Base-by-base conservation (phyloP, 805 yeast genomes). In the Teunomyces atbi region DNA sequence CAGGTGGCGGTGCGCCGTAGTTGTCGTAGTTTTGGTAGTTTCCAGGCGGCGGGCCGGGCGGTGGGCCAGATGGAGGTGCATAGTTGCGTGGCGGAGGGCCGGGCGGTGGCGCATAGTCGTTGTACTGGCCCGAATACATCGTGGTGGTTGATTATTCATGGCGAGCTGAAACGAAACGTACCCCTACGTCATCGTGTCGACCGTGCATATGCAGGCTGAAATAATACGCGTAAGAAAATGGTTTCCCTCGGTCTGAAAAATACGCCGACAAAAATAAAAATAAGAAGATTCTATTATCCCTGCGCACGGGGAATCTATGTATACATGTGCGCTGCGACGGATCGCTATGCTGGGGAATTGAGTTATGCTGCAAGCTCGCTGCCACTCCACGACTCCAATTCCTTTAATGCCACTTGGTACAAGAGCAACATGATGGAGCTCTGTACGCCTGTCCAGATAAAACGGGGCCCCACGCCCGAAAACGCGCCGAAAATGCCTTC, bases 381-480 rank as follows among this genome's bases (percentile, higher is more conserved):
- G 18, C 35, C 28, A 26, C 30, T 27, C 19, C 20, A 36, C 12
- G 51, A 46, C 42, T 76, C 80, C 42, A 85, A 66, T 26, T 73
- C 66, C 55, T 81, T 81, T 57, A 92, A 69, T 3, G 92, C 76
- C 36, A 82, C 71, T 64, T 94, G 99, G 66, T 94, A 94, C 33
- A 91, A 71, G 52, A 92, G 71, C 45, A 94, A 74, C 98, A 94
- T 92, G 41, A 94, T 85, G 54, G 96, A 87, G 64, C 96, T 88
- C 65, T 94, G 99, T 15, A 91, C 73, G 52, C 96, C 87, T 0
- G 98, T 92, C 99, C 99, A 94, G 4, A 94, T 85, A 54, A 90
- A 83, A 52, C 99, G 76, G 1, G 99, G 99, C 0, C 97, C 97
- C 5, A 94, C 96, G 1, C 99, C 99, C 27, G 91, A 81, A 65